These are phyloP conservation scores for Ramularia collo-cygni DNA, from an alignment of 2,329 filamentous ascomycete species.

Conservation along the genomic window DNA sequence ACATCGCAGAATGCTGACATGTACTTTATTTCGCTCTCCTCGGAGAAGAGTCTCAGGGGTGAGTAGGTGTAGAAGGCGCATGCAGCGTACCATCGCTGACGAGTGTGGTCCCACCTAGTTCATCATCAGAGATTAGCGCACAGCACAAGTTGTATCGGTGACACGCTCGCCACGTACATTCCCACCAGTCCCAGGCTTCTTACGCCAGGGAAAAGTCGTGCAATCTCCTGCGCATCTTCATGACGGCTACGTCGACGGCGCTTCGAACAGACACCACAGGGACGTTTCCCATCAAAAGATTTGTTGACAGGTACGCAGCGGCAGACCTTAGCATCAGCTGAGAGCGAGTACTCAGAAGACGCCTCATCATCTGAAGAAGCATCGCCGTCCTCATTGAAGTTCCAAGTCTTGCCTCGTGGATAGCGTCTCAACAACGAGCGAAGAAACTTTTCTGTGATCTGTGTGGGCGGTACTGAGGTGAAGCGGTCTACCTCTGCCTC, in stretches of 20 bases:
- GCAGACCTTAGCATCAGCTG: slow-evolving; percentile 12
- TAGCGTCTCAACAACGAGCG: slow-evolving; percentile 25
- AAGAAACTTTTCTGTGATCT: slow-evolving; percentile 19
- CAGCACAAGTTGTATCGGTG: no score
- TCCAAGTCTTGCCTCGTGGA: slow-evolving; percentile 32
- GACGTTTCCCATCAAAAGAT: slow-evolving; percentile 8
- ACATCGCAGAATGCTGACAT: slow-evolving; percentile 37
- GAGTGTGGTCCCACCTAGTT: slow-evolving; percentile 43
- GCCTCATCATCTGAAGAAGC: slow-evolving; percentile 26
- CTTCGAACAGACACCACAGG: slow-evolving; percentile 12
- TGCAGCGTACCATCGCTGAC: slow-evolving; percentile 27
- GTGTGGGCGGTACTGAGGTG: background rate
- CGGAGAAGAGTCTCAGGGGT: slow-evolving; percentile 36
- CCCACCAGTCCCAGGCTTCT: slow-evolving; percentile 45
- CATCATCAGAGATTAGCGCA: no score
- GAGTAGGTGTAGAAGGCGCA: slow-evolving; percentile 42
- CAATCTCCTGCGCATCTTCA: slow-evolving; percentile 26
- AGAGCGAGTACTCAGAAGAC: slow-evolving; percentile 13
- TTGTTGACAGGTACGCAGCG: slow-evolving; percentile 3
- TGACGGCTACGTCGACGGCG: slow-evolving; percentile 18
- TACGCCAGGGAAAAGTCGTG: slow-evolving; percentile 39
- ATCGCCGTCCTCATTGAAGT: slow-evolving; percentile 25
- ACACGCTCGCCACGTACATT: slow-evolving; percentile 18
- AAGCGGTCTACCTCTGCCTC: slow-evolving; percentile 4
- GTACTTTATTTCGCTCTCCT: slow-evolving; percentile 35